Base-by-base conservation (phyloP, 1,284 basidiomycete species). In the Singerocomus inundabilis region DNA sequence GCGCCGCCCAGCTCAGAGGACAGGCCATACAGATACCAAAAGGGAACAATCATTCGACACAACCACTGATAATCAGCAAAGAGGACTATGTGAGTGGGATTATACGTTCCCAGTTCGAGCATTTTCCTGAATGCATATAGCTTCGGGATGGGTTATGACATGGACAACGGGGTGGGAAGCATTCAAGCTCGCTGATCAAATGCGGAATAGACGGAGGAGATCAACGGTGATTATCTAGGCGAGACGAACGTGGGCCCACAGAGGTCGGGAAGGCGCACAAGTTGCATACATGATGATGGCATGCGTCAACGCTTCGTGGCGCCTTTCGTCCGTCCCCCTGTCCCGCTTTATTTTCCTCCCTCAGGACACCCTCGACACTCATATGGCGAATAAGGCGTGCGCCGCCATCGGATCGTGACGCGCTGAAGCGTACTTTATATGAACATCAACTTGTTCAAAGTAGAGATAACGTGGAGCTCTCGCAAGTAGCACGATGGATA, bases 211-310 rank as follows among this genome's bases (percentile, higher is more conserved):
- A 31, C 52, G 13, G 44, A 48, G 61, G 53, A 49, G 49, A 57
- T 57, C 49, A n/a, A 36, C 64, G 62, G 64, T 45, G 50, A 63
- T 65, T 54, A 63, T 59, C 44, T 44, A 21, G 29, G 16, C 29
- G 48, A 40, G 39, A 44, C 47, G 46, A 49, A 46, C 15, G 44
- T 38, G 30, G n/a, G 51, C 36, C 26, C 24, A 10, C 11, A n/a
- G 44, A 18, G 36, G 45, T 11, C 31, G n/a, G 25, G 21, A 44
- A 11, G 13, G 30, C 28, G 28, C 39, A 36, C 52, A 25, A n/a
- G 29, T 16, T 24, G 24, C 25, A 35, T 24, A 25, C 31, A 28
- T 31, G 29, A 49, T 44, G 45, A 39, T 46, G 46, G 37, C 44
- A 46, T n/a, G n/a, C n/a, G n/a, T 48, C 30, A 32, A 32, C 32